These are phyloP conservation scores for Thraustochytrium sp. DNA, from an alignment of 352 stramenopile genomes.

Conservation along the genomic window DNA sequence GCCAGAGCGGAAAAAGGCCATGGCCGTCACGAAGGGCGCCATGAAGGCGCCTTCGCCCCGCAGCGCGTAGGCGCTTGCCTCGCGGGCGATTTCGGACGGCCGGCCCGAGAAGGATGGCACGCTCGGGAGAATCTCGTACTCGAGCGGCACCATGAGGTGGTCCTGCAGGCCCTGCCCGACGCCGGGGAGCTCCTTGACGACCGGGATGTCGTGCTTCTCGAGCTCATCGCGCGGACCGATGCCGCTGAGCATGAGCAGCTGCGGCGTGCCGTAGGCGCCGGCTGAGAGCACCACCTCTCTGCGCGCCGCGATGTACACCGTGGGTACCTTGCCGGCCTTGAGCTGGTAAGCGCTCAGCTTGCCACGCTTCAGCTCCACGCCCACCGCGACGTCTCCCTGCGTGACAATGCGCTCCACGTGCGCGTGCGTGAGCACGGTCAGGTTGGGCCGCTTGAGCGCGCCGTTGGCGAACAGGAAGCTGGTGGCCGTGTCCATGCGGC, in stretches of 20 bases:
- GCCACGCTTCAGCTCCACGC: slow-evolving; percentile 56
- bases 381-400: slow-evolving; percentile 52
- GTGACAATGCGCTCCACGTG: slow-evolving; percentile 59
- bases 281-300: slow-evolving; percentile 66
- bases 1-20: slow-evolving; percentile 27
- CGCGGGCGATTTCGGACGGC: not conserved
- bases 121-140: not conserved
- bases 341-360: not conserved
- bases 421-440: slow-evolving; percentile 57
- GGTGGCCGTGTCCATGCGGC: slow-evolving; percentile 58
- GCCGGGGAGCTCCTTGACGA: slow-evolving; percentile 30
- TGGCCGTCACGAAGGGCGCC: not conserved
- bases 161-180: slow-evolving; percentile 43
- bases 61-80: not conserved
- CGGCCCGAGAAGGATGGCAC: not conserved
- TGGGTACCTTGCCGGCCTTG: not conserved
- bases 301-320: not conserved
- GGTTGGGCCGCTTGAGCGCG: slow-evolving; percentile 57
- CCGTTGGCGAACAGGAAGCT: slow-evolving; percentile 53
- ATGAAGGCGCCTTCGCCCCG: not conserved
- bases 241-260: slow-evolving; percentile 69
- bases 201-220: not conserved
- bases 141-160: slow-evolving; percentile 9
- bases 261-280: slow-evolving; percentile 64
- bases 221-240: slow-evolving; percentile 65